These are phyloP conservation scores for Thraustochytrium sp. DNA, from an alignment of 352 stramenopile genomes.

Conservation along the genomic window DNA sequence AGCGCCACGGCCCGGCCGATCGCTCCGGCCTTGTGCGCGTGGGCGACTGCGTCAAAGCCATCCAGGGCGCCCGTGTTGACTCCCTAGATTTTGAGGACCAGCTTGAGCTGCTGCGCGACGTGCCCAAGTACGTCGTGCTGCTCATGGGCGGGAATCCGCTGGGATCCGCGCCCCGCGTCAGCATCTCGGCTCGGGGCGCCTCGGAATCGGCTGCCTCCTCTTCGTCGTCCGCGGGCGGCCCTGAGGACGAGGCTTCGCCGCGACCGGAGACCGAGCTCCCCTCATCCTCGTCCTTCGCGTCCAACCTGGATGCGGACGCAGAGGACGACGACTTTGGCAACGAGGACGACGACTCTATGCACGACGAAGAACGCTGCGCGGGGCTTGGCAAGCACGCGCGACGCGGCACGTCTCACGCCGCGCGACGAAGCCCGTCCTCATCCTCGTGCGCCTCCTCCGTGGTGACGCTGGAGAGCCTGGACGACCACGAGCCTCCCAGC, in stretches of 20 bases:
- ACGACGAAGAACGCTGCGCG: too few relatives aligned
- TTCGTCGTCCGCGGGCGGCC: neutral
- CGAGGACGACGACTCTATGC: neutral
- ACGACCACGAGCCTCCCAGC: too few relatives aligned
- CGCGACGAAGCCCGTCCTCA: too few relatives aligned
- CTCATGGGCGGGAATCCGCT: neutral
- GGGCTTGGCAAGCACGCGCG: too few relatives aligned
- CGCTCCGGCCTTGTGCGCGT: neutral
- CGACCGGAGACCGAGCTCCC: neutral
- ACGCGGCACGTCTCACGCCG: too few relatives aligned
- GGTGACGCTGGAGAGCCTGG: too few relatives aligned
- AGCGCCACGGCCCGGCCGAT: neutral
- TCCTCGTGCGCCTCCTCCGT: too few relatives aligned
- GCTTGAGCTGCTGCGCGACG: neutral
- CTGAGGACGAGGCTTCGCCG: neutral
- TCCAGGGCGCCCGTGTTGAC: neutral
- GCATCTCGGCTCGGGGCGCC: neutral
- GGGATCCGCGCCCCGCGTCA: too few relatives aligned
- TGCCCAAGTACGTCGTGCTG: constrained; percentile 4
- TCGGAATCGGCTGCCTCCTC: neutral
- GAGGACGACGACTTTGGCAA: neutral
- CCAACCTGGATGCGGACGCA: neutral
- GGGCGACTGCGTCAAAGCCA: neutral
- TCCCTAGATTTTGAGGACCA: neutral
- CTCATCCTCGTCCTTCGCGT: neutral